phyloP scores from a whole-genome alignment of 2,329 filamentous ascomycete species.

The Rhynchosporium secalis region DNA sequence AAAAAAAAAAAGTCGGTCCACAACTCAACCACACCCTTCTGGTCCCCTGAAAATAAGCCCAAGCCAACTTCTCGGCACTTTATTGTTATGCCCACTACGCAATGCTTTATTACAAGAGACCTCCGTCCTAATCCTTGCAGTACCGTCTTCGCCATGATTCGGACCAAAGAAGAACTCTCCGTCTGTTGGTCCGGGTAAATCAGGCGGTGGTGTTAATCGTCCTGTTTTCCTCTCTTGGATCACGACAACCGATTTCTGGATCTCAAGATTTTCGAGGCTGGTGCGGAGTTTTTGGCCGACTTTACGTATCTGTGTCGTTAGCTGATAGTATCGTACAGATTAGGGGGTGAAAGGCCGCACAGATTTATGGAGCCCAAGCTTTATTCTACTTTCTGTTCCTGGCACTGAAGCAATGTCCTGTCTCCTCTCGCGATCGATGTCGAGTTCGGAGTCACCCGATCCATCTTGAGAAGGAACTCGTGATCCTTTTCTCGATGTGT shows the following conservation, averaged over 20 bases:
- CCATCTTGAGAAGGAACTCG: constrained; percentile 1
- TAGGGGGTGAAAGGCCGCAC: background rate
- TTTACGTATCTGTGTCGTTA: constrained; percentile 1
- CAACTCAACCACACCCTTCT: background rate
- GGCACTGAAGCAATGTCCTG: background rate
- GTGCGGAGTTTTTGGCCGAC: constrained; percentile 12
- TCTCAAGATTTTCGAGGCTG: constrained; percentile 16
- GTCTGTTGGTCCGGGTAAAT: background rate
- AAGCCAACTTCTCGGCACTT: constrained; percentile 2
- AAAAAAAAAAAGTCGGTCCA: background rate
- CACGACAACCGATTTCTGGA: constrained; percentile 11
- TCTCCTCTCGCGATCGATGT: background rate
- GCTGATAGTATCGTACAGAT: background rate
- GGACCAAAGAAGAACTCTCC: background rate
- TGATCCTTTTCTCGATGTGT: background rate
- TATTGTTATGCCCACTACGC: background rate
- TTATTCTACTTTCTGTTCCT: constrained; percentile 5
- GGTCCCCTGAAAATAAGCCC: background rate
- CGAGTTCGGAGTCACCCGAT: background rate
- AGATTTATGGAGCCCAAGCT: constrained; percentile 7
- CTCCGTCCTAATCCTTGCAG: background rate
- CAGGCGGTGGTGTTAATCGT: constrained; percentile 1
- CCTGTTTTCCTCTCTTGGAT: constrained; percentile 10
- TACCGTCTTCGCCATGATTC: background rate
- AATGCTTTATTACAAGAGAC: background rate